phyloP scores from a whole-genome alignment of 2,329 filamentous ascomycete species.

The Cryphonectria nitschkei region DNA sequence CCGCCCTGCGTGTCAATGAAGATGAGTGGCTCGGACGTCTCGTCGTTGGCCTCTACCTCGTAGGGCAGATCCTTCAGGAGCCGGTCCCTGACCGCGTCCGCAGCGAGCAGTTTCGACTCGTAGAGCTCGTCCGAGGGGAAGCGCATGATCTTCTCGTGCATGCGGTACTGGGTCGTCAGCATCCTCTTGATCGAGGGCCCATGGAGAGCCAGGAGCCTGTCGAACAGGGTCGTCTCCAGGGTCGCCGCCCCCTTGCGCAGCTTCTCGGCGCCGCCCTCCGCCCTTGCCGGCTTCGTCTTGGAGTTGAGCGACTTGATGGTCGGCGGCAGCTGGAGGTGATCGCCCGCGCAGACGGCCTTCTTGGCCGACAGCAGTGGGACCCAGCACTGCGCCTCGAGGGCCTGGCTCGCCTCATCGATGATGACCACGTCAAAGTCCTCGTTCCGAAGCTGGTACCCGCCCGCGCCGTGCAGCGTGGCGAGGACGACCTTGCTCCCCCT shows the following conservation, averaged over 20 bases:
- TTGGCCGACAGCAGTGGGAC: conserved; percentile 79
- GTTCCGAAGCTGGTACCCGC: conserved; percentile 78
- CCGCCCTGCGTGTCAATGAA: conserved; percentile 98
- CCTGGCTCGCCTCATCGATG: conserved; percentile 95
- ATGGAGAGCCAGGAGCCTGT: conserved; percentile 80
- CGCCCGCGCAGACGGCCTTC: conserved; percentile 89
- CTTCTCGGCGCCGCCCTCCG: conserved; percentile 38
- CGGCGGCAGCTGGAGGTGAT: conserved; percentile 91
- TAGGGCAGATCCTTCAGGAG: conserved; percentile 80
- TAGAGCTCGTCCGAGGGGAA: conserved; percentile 93
- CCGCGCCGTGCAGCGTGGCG: conserved; percentile 89
- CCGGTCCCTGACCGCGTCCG: conserved; percentile 74
- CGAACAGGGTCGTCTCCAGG: conserved; percentile 91
- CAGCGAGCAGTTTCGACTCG: conserved; percentile 78
- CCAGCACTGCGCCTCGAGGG: conserved; percentile 96
- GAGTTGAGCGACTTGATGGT: conserved; percentile 83
- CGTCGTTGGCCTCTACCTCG: conserved; percentile 76
- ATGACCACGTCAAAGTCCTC: conserved; percentile 91
- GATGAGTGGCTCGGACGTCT: conserved; percentile 84
- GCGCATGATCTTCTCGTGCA: conserved; percentile 94
- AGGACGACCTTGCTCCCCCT: conserved; percentile 83
- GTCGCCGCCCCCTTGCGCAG: conserved; percentile 58
- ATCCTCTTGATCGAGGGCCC: conserved; percentile 86
- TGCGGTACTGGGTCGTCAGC: conserved; percentile 96
- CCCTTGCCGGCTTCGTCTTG: conserved; percentile 43